Conservation (phyloP, 1,284 basidiomycete species). For the Cutaneotrichosporon sp. region DNA sequence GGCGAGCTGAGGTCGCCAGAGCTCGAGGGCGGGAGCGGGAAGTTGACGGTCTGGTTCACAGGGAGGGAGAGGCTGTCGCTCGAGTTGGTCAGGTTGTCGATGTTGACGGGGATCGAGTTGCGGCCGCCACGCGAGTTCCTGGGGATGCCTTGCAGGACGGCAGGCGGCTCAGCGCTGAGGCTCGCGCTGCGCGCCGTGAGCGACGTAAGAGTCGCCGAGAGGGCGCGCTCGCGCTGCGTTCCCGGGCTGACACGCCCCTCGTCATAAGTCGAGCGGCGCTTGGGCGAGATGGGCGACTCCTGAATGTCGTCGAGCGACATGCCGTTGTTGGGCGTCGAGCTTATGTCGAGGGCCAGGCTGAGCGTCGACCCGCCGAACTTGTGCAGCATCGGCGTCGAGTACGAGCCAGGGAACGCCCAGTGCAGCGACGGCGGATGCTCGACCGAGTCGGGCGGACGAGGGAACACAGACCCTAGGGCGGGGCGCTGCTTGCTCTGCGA, state of each 20-base stretch:
- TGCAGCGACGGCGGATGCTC: slow-evolving; percentile 25
- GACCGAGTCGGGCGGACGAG: slow-evolving; percentile 24
- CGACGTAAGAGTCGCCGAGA: slow-evolving; percentile 19
- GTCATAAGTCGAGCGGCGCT: background rate
- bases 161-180: background rate
- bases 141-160: background rate
- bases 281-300: slow-evolving; percentile 10
- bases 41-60: slow-evolving; percentile 18
- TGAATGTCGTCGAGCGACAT: slow-evolving; percentile 15
- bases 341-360: slow-evolving; percentile 23
- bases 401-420: slow-evolving; percentile 28
- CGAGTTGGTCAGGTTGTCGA: slow-evolving; percentile 25
- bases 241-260: background rate
- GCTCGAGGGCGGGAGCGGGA: slow-evolving; percentile 28
- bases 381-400: slow-evolving; percentile 28
- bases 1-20: slow-evolving; percentile 22
- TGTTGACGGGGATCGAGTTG: slow-evolving; percentile 22
- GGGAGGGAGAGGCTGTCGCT: slow-evolving; percentile 23
- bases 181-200: slow-evolving; percentile 9
- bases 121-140: slow-evolving; percentile 1
- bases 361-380: slow-evolving; percentile 28
- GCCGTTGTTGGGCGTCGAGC: slow-evolving; percentile 9
- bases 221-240: slow-evolving; percentile 14
- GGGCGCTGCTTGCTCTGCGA: slow-evolving; percentile 21
- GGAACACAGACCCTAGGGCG: slow-evolving; percentile 24